Base-by-base conservation (phyloP, 2,329 filamentous ascomycete species). In the Camptophora hylomeconis region DNA sequence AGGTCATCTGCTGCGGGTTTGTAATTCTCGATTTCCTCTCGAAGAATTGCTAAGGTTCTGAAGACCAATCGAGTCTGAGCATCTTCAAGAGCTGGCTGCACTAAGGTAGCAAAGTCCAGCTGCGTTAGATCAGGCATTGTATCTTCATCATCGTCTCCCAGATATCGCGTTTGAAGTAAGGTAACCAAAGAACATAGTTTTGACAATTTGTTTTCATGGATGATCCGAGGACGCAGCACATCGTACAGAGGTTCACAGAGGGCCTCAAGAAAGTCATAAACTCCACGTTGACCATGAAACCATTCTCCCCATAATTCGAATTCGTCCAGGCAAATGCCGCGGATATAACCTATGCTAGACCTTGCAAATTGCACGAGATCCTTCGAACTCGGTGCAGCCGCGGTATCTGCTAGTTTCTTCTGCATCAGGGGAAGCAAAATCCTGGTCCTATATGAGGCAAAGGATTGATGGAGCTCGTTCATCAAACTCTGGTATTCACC, bases 201-300 rank as follows among this genome's bases (percentile, higher is more conserved):
- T 28, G 75, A 56, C 15, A 79, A 61, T 38, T 75, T 70, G 9
- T 65, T 74, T 46, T 79, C 74, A 37, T 74, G 72, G 33, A 78
- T 75, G 11, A 71, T 75, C 24, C 68, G 61, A 5, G 74, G 74
- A 28, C 72, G 61, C 15, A 79, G 54, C 43, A 76, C 62, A 41
- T 79, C 74, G 43, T 76, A 77, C 16, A 79, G 56, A 3, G 74
- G 73, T 47, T 79, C 74, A 46, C 72, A 75, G 25, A 79, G 58
- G 11, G 70, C 65, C 47, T 79, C 74, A 1, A 79, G 55, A 38
- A 75, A 79, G 35, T 77, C 70, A 43, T 78, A 74, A 5, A 76
- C 48, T 2, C 67, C 69, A 15, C 61, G 66, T 34, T 75, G 67
- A 3, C 66, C 69, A 36, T 72, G 67, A 36, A 77, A 75, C 72